Percentiles rank a stretch among this genome's conserved stretches.
phyloP scores from a whole-genome alignment of 2,329 filamentous ascomycete species.

The Fusarium sp. region DNA sequence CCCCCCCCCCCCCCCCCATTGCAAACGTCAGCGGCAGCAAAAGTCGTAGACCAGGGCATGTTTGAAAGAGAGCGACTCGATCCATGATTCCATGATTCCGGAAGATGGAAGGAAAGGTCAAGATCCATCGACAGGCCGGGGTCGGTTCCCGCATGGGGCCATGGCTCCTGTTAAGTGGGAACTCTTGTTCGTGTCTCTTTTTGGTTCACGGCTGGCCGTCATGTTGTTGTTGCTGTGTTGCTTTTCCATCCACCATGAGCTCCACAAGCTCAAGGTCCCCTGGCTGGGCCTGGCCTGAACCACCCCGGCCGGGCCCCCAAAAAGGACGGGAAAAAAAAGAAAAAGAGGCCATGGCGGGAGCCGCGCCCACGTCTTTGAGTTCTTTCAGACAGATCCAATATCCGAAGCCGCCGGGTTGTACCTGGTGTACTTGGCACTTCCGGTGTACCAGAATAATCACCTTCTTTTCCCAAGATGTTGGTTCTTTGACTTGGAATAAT shows the following conservation, averaged over 20 bases:
- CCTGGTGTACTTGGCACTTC: slow-evolving; percentile 25
- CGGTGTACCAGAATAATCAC: slow-evolving; percentile 18
- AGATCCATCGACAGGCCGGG: slow-evolving; percentile 9
- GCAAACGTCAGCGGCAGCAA: slow-evolving; percentile 22
- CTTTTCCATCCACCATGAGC: neutral
- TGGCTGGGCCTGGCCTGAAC: slow-evolving; percentile 3
- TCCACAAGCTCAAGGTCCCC: slow-evolving; percentile 4
- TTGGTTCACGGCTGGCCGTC: neutral
- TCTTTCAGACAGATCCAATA: slow-evolving; percentile 29
- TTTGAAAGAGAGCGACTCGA: slow-evolving; percentile 7
- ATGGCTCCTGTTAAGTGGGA: slow-evolving; percentile 17
- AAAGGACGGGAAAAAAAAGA: neutral
- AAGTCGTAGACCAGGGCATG: slow-evolving; percentile 11
- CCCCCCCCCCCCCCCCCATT: slow-evolving; percentile 22
- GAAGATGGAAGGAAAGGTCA: neutral
- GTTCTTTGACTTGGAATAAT: slow-evolving; percentile 1
- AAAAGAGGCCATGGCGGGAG: slow-evolving; percentile 21
- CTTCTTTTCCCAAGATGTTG: neutral
- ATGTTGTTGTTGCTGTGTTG: neutral
- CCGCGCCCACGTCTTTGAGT: slow-evolving; percentile 18
- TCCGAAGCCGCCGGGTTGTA: slow-evolving; percentile 26
- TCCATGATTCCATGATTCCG: slow-evolving; percentile 2
- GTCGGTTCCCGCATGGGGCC: neutral
- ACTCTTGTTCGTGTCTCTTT: slow-evolving; percentile 11
- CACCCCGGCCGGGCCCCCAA: neutral